These are phyloP conservation scores for Dysphania ambrosioides DNA, from an alignment of 148 eudicot genomes.

Conservation along the genomic window DNA sequence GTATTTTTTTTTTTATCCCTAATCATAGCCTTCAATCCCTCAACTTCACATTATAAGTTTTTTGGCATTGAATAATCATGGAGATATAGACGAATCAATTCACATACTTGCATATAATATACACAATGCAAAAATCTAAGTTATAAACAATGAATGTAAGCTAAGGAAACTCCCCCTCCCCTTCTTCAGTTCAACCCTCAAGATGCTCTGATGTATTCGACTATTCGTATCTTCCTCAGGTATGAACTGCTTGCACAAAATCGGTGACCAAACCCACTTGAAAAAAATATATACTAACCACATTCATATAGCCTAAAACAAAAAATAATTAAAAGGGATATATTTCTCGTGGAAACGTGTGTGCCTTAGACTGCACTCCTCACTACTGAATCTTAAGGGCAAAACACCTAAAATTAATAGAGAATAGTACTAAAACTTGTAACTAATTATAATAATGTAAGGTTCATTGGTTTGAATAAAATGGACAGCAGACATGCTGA, in stretches of 20 bases:
- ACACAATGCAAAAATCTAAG: too few relatives aligned
- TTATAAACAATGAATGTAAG: too few relatives aligned
- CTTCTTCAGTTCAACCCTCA: too few relatives aligned
- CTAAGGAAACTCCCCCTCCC: too few relatives aligned
- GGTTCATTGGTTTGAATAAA: constrained; percentile 1
- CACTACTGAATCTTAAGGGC: not conserved
- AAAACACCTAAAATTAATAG: not conserved
- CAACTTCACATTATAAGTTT: too few relatives aligned
- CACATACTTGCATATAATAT: too few relatives aligned
- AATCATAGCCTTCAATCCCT: too few relatives aligned
- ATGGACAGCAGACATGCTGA: constrained; percentile 9
- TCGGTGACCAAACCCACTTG: not conserved
- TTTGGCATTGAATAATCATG: too few relatives aligned
- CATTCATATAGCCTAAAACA: not conserved
- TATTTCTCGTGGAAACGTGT: not conserved
- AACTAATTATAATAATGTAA: not conserved
- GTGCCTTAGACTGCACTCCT: not conserved
- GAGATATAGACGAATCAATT: too few relatives aligned
- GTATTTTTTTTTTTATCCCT: too few relatives aligned
- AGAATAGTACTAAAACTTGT: not conserved
- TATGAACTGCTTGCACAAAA: not conserved
- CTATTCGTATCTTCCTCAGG: not conserved
- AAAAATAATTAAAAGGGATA: not conserved
- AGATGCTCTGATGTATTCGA: not conserved
- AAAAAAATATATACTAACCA: not conserved